Percentiles rank a stretch among this genome's conserved stretches.
Evolutionary conservation across 2,329 filamentous ascomycete species (phyloP).

Genomic region (Calonectria honghensis): DNA sequence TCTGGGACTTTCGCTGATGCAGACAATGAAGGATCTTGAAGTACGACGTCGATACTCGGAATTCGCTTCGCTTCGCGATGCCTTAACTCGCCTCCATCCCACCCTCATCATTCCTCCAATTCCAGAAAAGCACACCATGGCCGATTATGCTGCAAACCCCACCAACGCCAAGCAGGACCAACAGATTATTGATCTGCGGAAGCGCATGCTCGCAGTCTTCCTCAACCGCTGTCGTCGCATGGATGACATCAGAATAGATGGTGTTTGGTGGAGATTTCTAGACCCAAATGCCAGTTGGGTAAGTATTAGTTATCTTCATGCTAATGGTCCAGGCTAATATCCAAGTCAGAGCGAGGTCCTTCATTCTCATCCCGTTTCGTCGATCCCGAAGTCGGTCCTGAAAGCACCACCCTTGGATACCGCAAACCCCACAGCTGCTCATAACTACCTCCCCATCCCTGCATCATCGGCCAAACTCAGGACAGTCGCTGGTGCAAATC

Average conservation of each 20-base stretch:
- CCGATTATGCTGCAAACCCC: slow-evolving; percentile 97
- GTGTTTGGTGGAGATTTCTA: slow-evolving; percentile 97
- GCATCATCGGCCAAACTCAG: slow-evolving; percentile 90
- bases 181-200: slow-evolving; percentile 95
- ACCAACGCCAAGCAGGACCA: slow-evolving; percentile 98
- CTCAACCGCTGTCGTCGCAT: slow-evolving; percentile 94
- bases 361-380: slow-evolving; percentile 90
- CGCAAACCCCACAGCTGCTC: slow-evolving; percentile 91
- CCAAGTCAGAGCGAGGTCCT: slow-evolving; percentile 88
- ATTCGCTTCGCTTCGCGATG: slow-evolving; percentile 92
- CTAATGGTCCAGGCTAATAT: slow-evolving; percentile 45
- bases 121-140: slow-evolving; percentile 99
- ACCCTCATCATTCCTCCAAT: slow-evolving; percentile 97
- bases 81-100: slow-evolving; percentile 92
- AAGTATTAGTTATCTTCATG: slow-evolving; percentile 54
- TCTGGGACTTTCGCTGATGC: slow-evolving; percentile 26
- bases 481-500: slow-evolving; percentile 65
- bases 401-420: slow-evolving; percentile 97
- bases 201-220: slow-evolving; percentile 97
- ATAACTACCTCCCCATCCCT: slow-evolving; percentile 91
- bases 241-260: slow-evolving; percentile 93
- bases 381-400: slow-evolving; percentile 93
- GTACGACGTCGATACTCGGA: slow-evolving; percentile 97
- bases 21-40: slow-evolving; percentile 84
- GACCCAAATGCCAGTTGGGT: slow-evolving; percentile 99